Evolutionary conservation across 495 filamentous ascomycete species (phyloP).

Genomic region (Aspergillus leporis): DNA sequence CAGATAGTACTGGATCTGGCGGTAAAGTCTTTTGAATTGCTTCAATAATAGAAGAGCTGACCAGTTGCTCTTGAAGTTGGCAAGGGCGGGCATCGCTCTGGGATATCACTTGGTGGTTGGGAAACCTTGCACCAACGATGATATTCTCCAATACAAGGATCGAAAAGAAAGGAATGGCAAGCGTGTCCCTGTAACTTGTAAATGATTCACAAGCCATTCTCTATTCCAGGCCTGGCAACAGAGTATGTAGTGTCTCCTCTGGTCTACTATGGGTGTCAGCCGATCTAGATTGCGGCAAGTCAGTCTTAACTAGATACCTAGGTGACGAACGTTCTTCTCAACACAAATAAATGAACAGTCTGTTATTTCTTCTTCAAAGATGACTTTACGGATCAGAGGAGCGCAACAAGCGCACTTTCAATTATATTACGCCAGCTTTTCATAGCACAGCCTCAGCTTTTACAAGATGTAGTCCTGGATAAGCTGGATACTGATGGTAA

Average conservation of each 20-base stretch:
- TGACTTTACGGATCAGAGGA: background rate
- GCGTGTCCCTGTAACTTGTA: too few species aligned
- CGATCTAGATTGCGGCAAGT: constrained; percentile 44
- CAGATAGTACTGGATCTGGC: background rate
- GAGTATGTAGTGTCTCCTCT: constrained; percentile 16
- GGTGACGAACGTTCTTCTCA: constrained; percentile 27
- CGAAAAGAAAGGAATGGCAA: too few species aligned
- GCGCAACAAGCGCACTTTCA: background rate
- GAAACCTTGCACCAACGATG: constrained; percentile 51
- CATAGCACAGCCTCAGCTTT: background rate
- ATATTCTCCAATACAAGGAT: constrained; percentile 26
- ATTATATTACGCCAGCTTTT: constrained; percentile 1
- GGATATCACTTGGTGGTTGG: constrained; percentile 55
- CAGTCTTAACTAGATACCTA: constrained; percentile 34
- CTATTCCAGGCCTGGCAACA: too few species aligned
- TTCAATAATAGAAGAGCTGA: constrained; percentile 33
- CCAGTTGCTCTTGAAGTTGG: constrained; percentile 50
- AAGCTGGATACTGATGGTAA: too few species aligned
- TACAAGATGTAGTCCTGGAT: background rate
- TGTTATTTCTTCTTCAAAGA: too few species aligned
- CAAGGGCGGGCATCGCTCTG: constrained; percentile 57
- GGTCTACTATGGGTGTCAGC: constrained; percentile 44
- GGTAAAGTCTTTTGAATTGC: constrained; percentile 3
- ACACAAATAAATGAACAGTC: too few species aligned
- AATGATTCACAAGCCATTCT: too few species aligned